Conservation (phyloP, 2,329 filamentous ascomycete species). For the Alternaria burnsii region DNA sequence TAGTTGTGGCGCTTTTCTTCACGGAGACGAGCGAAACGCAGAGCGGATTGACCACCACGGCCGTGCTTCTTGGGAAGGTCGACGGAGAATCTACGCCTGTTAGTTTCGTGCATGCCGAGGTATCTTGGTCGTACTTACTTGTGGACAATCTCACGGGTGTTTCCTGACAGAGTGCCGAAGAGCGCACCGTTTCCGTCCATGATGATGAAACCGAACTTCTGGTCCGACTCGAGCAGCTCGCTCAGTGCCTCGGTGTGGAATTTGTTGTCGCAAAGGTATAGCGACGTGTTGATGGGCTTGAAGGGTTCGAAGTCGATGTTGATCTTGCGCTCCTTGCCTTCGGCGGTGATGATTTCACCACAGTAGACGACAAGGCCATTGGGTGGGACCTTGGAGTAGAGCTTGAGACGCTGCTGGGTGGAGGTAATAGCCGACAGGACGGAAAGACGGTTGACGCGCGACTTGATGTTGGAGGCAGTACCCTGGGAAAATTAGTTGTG, state of each 20-base stretch:
- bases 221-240: slow-evolving; percentile 96
- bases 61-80: slow-evolving; percentile 99
- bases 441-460: slow-evolving; percentile 97
- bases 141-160: slow-evolving; percentile 95
- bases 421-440: slow-evolving; percentile 98
- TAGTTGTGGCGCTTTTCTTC: slow-evolving; percentile 99
- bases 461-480: slow-evolving; percentile 99
- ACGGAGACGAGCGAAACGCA: slow-evolving; percentile 98
- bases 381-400: slow-evolving; percentile 98
- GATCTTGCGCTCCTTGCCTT: slow-evolving; percentile 99
- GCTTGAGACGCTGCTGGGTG: slow-evolving; percentile 97
- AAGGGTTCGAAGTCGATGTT: slow-evolving; percentile 99
- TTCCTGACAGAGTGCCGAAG: slow-evolving; percentile 95
- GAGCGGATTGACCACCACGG: slow-evolving; percentile 98
- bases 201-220: slow-evolving; percentile 99
- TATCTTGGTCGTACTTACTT: slow-evolving; percentile 61
- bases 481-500: slow-evolving; percentile 55
- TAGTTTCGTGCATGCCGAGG: neutral
- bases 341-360: slow-evolving; percentile 98
- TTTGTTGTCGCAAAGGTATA: slow-evolving; percentile 99
- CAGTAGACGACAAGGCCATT: slow-evolving; percentile 99
- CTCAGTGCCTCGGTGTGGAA: slow-evolving; percentile 98
- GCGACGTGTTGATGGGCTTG: slow-evolving; percentile 99
- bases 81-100: slow-evolving; percentile 73
- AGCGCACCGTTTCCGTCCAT: slow-evolving; percentile 99